Base-by-base conservation (phyloP, 768 basidiomycete genomes). In the Mycena maculata region DNA sequence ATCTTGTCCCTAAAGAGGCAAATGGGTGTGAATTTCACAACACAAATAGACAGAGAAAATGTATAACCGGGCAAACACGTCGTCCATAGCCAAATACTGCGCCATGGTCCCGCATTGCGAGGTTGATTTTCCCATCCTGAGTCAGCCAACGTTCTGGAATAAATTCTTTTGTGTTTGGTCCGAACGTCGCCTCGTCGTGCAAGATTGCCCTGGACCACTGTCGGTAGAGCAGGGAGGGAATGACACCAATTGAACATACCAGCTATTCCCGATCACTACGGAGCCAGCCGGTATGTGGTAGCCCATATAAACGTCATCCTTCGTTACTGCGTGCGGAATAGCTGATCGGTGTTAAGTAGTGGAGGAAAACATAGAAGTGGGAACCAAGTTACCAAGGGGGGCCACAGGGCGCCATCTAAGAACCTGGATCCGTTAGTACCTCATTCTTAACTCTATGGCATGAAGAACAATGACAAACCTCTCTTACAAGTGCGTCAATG, bases 111-210 rank as follows among this genome's bases (percentile, higher is more conserved):
- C 30, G 39, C 56, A 44, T 58, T 20, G 41, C 28, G 28, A 27
- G 20, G 28, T 58, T 45, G 31, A 58, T 44, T 45, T 58, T 9
- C 20, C 56, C 56, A 15, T 58, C 55, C 23, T 16, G 11, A 9
- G 8, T 57, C 15, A 57, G 55, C 55, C 55, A 57, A 9, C 54
- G 54, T 31, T 45, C 42, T 15, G 56, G 56, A 20, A 58, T 58
- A 22, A 58, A 58, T 33, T 33, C n/a, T 20, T 33, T 31, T 4
- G 56, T 10, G 8, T 45, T 45, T 10, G 56, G 28, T 28, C 56
- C 56, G 33, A 44, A 58, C 6, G 20, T 45, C 10, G 41, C 42
- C 20, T 58, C 56, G 44, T 58, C 41, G 56, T 58, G 54, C 18
- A 55, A 23, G 18, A 55, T 15, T 38, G 54, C 54, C 54, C 54